These are phyloP conservation scores for Fusarium sp. DNA, from an alignment of 2,329 filamentous ascomycete genomes.

Conservation along the genomic window DNA sequence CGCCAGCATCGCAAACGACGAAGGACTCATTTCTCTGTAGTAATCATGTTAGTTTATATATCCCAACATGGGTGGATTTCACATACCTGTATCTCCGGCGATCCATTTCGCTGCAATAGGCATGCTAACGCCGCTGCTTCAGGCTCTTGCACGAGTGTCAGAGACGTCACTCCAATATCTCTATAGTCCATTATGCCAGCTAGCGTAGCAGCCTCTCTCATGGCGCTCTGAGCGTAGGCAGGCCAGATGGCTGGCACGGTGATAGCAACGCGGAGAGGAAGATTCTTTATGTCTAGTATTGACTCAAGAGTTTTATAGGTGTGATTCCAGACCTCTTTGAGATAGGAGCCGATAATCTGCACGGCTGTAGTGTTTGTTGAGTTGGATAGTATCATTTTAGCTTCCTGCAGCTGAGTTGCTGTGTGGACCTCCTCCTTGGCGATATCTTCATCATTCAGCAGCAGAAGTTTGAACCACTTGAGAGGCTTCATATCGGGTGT, in stretches of 20 bases:
- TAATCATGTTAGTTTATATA: too few species aligned
- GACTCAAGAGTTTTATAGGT: neutral
- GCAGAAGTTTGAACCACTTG: conserved; percentile 32
- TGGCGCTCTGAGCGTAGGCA: neutral
- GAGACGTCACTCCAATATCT: neutral
- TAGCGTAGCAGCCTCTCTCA: neutral
- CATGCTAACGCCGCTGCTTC: conserved; percentile 1
- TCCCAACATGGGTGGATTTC: too few species aligned
- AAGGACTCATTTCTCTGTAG: neutral
- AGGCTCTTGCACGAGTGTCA: conserved; percentile 3
- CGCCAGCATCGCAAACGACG: conserved; percentile 5
- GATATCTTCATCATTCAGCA: conserved; percentile 12
- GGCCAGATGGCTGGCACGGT: conserved; percentile 2
- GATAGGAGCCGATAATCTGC: conserved; percentile 5
- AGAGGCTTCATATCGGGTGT: conserved; percentile 19
- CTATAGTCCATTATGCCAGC: neutral
- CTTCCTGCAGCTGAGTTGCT: neutral
- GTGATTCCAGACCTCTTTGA: conserved; percentile 22
- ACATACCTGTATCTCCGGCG: neutral
- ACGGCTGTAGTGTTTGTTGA: neutral
- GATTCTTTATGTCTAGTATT: neutral
- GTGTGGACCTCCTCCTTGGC: conserved; percentile 12
- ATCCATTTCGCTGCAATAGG: neutral
- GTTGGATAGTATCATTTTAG: neutral
- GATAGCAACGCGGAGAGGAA: neutral